Base-by-base conservation (phyloP, 1,284 basidiomycete species). In the Rhizopogon parksii region DNA sequence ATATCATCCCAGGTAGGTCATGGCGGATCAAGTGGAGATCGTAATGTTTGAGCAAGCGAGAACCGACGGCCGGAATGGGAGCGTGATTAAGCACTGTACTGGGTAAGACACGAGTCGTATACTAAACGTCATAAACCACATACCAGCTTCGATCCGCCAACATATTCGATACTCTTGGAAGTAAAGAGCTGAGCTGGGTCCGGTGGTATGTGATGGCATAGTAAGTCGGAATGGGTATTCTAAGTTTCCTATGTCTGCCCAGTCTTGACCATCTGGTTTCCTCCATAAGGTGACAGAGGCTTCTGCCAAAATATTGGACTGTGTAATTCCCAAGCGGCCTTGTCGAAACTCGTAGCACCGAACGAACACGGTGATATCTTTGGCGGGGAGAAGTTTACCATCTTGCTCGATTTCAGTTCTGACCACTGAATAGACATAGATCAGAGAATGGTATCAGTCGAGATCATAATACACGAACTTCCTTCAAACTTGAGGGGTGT, bases 131-230 rank as follows among this genome's bases (percentile, higher is more conserved):
- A 43, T 39, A 53, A 58, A 47, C 43, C 15, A 74, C 84, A 60
- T 57, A 84, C 88, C 77, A 55, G 87, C 88, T 71, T 92, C 89
- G 52, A 92, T 71, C 49, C 85, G 76, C 89, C 89, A 92, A 62
- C 80, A 80, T 61, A 85, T 81, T 40, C 83, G 75, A 65, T 89
- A 91, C 60, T 85, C 85, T 58, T 85, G 84, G 59, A 83, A 88
- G 52, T 82, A 76, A 21, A 68, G 60, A 21, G 80, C 77, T 43
- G 81, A 82, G 63, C 83, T 87, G 61, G 80, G 80, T 17, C 85
- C 86, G n/a, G 74, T 68, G 34, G 77, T 72, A 57, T 76, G 73
- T 51, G 77, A 64, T 24, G 89, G 88, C 17, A 91, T 57, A 46
- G 77, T 74, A 58, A 92, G 74, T 46, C 78, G 78, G 67, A 91